A percentile compares a stretch with the other conserved stretches of the same genome.
Conservation (phyloP, 768 basidiomycete species). For the Flagelloscypha sp. region DNA sequence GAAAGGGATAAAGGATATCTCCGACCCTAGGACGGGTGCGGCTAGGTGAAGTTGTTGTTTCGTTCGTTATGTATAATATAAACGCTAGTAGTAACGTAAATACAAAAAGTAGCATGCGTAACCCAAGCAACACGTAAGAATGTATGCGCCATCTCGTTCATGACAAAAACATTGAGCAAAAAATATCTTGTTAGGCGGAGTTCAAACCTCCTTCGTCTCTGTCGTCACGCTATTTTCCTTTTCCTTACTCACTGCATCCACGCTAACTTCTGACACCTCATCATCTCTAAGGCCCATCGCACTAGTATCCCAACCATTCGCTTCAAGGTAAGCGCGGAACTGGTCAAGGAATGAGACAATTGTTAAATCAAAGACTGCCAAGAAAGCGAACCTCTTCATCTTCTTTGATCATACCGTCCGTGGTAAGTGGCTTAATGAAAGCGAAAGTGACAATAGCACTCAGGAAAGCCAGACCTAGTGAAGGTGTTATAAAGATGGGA, state of each 20-base stretch:
- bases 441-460: slow-evolving; percentile 67
- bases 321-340: slow-evolving; percentile 80
- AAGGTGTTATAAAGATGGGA: slow-evolving; percentile 2
- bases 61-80: too few species aligned
- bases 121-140: too few species aligned
- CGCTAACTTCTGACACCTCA: slow-evolving; percentile 9
- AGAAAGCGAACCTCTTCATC: slow-evolving; percentile 48
- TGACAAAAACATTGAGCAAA: too few species aligned
- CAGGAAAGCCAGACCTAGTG: slow-evolving; percentile 57
- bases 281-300: slow-evolving; percentile 55
- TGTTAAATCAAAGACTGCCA: not conserved
- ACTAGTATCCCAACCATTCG: slow-evolving; percentile 70
- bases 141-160: too few species aligned
- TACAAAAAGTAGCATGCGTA: too few species aligned
- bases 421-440: slow-evolving; percentile 64
- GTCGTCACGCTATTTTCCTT: too few species aligned
- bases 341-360: slow-evolving; percentile 16
- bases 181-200: too few species aligned
- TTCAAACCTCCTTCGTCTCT: too few species aligned
- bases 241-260: slow-evolving; percentile 15
- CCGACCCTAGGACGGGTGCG: too few species aligned
- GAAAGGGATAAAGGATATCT: too few species aligned
- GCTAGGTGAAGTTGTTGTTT: too few species aligned
- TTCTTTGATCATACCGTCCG: slow-evolving; percentile 75
- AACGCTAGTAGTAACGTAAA: too few species aligned